Evolutionary conservation across 129 eudicot genomes (phyloP).

Genomic region (Chrysanthemum lavandulifolium): DNA sequence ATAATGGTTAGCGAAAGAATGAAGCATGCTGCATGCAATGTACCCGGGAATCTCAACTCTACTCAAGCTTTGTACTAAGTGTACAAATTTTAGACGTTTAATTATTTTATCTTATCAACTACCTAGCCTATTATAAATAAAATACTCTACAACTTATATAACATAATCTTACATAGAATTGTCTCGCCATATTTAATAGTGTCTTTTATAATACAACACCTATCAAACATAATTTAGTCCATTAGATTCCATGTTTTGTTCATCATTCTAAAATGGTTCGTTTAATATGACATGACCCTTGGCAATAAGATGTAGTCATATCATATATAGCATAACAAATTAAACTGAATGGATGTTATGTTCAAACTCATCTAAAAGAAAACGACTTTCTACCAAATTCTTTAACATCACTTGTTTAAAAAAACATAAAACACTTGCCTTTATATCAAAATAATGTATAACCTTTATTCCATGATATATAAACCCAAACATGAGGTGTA

Average conservation of each 20-base stretch:
- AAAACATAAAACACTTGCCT: background rate
- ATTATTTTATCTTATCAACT: too few relatives aligned
- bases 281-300: conserved; percentile 26
- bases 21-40: too few relatives aligned
- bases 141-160: conserved; percentile 5
- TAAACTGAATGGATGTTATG: background rate
- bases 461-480: conserved; percentile 22
- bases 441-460: conserved; percentile 6
- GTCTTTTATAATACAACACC: conserved; percentile 2
- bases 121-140: background rate
- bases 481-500: conserved; percentile 35
- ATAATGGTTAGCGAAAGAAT: too few relatives aligned
- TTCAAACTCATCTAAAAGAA: conserved; percentile 5
- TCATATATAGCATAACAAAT: background rate
- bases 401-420: conserved; percentile 21
- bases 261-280: background rate
- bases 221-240: background rate
- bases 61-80: too few relatives aligned
- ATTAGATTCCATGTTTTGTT: background rate
- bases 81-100: too few relatives aligned
- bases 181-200: background rate
- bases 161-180: conserved; percentile 8
- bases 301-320: conserved; percentile 26
- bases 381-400: conserved; percentile 17
- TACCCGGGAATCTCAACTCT: too few relatives aligned